A percentile compares a stretch with the other conserved stretches of the same genome.
Evolutionary conservation across 805 yeast genomes (phyloP).

Genomic region (Torulaspora microellipsoides): DNA sequence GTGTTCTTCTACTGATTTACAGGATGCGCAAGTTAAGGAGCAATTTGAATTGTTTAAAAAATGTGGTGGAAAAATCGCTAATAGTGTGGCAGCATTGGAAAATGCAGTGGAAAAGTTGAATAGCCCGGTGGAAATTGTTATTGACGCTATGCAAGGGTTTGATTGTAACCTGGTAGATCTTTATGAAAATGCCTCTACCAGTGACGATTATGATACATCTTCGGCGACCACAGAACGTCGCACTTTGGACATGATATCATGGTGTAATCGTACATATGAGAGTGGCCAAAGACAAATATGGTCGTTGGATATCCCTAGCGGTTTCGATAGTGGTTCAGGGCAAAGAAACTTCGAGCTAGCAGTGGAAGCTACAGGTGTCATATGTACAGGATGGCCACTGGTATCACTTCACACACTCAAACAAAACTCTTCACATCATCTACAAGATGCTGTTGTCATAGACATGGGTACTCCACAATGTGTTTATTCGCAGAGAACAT

Average conservation of each 20-base stretch:
- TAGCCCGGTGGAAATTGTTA: constrained; percentile 70
- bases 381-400: constrained; percentile 71
- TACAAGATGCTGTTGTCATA: constrained; percentile 48
- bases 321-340: constrained; percentile 81
- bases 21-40: constrained; percentile 34
- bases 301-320: constrained; percentile 79
- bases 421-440: constrained; percentile 7
- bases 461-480: constrained; percentile 69
- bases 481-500: constrained; percentile 40
- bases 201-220: constrained; percentile 30
- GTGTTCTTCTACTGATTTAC: constrained; percentile 26
- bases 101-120: constrained; percentile 45
- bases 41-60: constrained; percentile 54
- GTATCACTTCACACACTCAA: constrained; percentile 43
- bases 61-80: constrained; percentile 66
- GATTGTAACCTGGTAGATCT: constrained; percentile 62
- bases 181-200: constrained; percentile 15
- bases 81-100: constrained; percentile 36
- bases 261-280: constrained; percentile 50
- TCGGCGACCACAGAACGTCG: constrained; percentile 21
- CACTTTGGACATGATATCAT: constrained; percentile 45
- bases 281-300: constrained; percentile 18
- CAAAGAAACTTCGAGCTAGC: constrained; percentile 32
- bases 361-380: constrained; percentile 51
- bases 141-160: constrained; percentile 84